Conservation (phyloP, 1,284 basidiomycete species). For the Apiotrichum gracile region DNA sequence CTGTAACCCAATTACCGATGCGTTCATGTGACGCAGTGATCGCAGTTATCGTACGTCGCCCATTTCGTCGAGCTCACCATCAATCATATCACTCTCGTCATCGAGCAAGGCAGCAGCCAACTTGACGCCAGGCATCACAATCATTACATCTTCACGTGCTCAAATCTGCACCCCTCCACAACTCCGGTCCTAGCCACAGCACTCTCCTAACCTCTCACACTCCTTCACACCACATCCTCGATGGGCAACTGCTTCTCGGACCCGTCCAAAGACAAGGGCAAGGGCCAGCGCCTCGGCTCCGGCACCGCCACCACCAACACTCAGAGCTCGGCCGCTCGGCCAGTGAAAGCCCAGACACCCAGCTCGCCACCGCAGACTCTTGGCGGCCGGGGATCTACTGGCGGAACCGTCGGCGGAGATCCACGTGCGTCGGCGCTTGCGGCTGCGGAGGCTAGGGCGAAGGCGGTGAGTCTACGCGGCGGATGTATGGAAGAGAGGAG, state of each 20-base stretch:
- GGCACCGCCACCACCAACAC: slow-evolving; percentile 16
- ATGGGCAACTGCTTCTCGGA: slow-evolving; percentile 49
- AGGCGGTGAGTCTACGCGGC: slow-evolving; percentile 42
- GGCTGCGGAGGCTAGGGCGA: slow-evolving; percentile 44
- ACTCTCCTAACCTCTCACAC: background rate
- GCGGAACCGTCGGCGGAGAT: slow-evolving; percentile 12
- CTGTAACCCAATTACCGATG: too few species aligned
- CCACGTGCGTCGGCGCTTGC: slow-evolving; percentile 35
- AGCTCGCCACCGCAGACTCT: slow-evolving; percentile 25
- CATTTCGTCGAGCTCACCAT: too few species aligned
- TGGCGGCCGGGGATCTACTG: slow-evolving; percentile 5
- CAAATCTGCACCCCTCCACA: background rate
- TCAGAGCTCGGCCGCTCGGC: too few species aligned
- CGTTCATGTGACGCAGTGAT: too few species aligned
- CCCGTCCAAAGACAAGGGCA: slow-evolving; percentile 29
- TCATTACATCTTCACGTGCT: too few species aligned
- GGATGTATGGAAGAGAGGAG: too few species aligned
- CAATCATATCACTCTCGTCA: too few species aligned
- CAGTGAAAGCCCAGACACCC: too few species aligned
- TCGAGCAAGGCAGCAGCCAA: too few species aligned
- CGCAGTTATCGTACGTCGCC: too few species aligned
- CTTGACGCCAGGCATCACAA: too few species aligned
- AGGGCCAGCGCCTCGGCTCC: slow-evolving; percentile 40
- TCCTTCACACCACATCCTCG: background rate
- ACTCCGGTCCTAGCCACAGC: background rate